Evolutionary conservation across 768 basidiomycete genomes (phyloP).

Genomic region (Phlebiopsis gigantea): DNA sequence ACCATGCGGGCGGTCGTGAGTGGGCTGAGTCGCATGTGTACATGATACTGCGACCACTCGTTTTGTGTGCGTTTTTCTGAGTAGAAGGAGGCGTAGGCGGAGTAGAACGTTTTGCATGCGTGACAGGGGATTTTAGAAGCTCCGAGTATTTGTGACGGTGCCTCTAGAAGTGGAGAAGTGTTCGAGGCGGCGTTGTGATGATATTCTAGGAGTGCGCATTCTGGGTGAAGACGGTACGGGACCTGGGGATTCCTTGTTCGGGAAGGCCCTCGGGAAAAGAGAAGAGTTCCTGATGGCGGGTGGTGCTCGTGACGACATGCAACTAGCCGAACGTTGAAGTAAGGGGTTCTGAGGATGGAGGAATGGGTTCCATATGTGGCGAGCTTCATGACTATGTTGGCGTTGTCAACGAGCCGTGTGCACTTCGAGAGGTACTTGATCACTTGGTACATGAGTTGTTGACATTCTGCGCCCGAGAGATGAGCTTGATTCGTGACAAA

Average conservation of each 20-base stretch:
- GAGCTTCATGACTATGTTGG: constrained; percentile 1
- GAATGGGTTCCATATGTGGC: not conserved
- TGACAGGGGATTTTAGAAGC: not conserved
- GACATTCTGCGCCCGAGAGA: not conserved
- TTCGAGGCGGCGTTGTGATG: not conserved
- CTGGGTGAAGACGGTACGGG: not conserved
- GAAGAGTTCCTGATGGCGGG: not conserved
- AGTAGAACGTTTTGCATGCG: not conserved
- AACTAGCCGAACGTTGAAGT: not conserved
- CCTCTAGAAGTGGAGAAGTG: not conserved
- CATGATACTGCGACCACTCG: not conserved
- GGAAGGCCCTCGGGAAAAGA: not conserved
- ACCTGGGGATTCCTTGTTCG: not conserved
- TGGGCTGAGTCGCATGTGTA: not conserved
- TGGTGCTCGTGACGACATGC: constrained; percentile 1
- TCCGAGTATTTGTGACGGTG: not conserved
- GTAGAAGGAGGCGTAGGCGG: not conserved
- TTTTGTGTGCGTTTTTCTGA: not conserved
- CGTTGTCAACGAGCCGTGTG: not conserved
- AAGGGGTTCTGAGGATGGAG: not conserved
- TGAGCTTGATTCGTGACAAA: not conserved
- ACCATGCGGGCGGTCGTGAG: not conserved
- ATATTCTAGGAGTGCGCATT: constrained; percentile 1
- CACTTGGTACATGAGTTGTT: not conserved
- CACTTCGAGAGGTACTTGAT: constrained; percentile 1